These are phyloP conservation scores for Fusarium praegraminearum DNA, from an alignment of 2,329 filamentous ascomycete genomes.

Conservation along the genomic window DNA sequence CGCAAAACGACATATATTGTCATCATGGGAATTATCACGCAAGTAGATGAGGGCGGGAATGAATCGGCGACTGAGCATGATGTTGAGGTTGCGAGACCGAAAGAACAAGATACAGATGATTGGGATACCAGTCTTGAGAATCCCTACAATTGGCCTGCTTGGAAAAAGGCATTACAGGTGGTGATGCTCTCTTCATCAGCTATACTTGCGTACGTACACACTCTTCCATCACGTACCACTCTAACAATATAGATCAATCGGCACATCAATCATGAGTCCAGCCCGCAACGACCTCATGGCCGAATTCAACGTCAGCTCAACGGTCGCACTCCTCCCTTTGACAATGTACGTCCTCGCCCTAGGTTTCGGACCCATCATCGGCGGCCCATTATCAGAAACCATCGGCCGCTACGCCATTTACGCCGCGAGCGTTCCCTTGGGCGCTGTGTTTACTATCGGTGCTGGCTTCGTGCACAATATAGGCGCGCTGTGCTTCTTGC, in stretches of 20 bases:
- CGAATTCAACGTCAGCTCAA: constrained; percentile 66
- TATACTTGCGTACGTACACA: constrained; percentile 56
- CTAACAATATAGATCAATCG: constrained; percentile 24
- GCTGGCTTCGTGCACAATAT: constrained; percentile 64
- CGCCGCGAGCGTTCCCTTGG: constrained; percentile 58
- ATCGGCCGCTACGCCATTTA: constrained; percentile 68
- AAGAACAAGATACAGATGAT: constrained; percentile 15
- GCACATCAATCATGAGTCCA: constrained; percentile 34
- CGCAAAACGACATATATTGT: neutral
- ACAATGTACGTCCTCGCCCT: constrained; percentile 72
- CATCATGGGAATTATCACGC: constrained; percentile 21
- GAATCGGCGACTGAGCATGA: constrained; percentile 43
- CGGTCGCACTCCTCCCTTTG: constrained; percentile 68
- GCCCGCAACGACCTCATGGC: constrained; percentile 56
- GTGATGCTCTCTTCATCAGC: constrained; percentile 54
- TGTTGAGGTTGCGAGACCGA: constrained; percentile 46
- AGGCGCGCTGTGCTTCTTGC: constrained; percentile 62
- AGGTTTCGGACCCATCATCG: constrained; percentile 69
- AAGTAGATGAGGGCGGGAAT: constrained; percentile 7
- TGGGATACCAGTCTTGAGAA: constrained; percentile 60
- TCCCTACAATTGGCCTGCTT: constrained; percentile 63
- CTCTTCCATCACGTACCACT: constrained; percentile 6
- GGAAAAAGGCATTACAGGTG: constrained; percentile 56
- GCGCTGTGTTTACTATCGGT: constrained; percentile 68
- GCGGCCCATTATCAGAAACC: constrained; percentile 69